These are phyloP conservation scores for Fraxinus baroniana DNA, from an alignment of 305 asterid species.

Conservation along the genomic window DNA sequence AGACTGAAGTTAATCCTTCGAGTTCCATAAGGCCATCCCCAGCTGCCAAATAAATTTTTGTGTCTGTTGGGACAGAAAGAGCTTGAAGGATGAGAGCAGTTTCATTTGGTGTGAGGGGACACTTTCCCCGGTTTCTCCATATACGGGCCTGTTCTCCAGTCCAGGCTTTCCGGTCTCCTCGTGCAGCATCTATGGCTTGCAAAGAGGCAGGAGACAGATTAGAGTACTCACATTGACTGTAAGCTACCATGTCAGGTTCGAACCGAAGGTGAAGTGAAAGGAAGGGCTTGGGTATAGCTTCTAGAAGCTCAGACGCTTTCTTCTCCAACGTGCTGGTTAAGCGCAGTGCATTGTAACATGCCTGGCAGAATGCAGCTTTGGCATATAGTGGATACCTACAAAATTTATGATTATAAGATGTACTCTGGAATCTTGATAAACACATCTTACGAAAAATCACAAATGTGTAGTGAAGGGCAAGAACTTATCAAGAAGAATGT, in stretches of 20 bases:
- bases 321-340: conserved; percentile 54
- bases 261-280: conserved; percentile 97
- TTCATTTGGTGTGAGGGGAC: conserved; percentile 94
- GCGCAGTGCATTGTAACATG: conserved; percentile 77
- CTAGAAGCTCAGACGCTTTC: conserved; percentile 70
- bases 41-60: conserved; percentile 90
- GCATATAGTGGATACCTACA: conserved; percentile 83
- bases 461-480: not conserved
- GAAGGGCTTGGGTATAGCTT: conserved; percentile 95
- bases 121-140: conserved; percentile 93
- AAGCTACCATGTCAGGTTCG: conserved; percentile 98
- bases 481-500: not conserved
- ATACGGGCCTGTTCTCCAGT: conserved; percentile 77
- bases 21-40: conserved; percentile 95
- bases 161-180: conserved; percentile 83
- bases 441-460: not conserved
- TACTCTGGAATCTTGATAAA: not conserved
- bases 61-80: conserved; percentile 70
- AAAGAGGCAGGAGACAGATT: conserved; percentile 66
- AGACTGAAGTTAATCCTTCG: conserved; percentile 69
- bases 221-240: conserved; percentile 79
- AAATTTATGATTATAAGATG: conserved; percentile 3
- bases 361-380: conserved; percentile 93
- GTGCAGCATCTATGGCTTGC: conserved; percentile 74
- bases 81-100: conserved; percentile 76